Evolutionary conservation across 495 filamentous ascomycete genomes (phyloP).

Genomic region (Neurospora sp.): DNA sequence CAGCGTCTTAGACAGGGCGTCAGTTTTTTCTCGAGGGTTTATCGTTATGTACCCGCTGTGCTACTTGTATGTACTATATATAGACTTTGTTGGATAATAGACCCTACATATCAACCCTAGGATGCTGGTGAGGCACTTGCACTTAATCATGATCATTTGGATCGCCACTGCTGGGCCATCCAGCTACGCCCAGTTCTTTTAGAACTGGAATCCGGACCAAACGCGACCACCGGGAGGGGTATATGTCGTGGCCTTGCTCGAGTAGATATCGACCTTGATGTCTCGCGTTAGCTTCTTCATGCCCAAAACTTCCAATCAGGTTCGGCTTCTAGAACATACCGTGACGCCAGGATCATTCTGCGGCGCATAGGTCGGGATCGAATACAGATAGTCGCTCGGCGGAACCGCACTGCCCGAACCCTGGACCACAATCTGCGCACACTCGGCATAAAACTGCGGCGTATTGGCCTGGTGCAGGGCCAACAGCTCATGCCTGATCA

Average conservation of each 20-base stretch:
- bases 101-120: background rate
- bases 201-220: constrained; percentile 32
- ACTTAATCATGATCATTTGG: background rate
- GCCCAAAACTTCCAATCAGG: background rate
- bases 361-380: constrained; percentile 39
- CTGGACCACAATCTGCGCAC: constrained; percentile 31
- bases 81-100: background rate
- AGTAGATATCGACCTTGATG: constrained; percentile 37
- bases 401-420: constrained; percentile 24
- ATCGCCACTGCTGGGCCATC: background rate
- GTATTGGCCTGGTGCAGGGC: constrained; percentile 31
- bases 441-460: constrained; percentile 32
- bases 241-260: constrained; percentile 35
- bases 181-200: background rate
- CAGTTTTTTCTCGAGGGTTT: background rate
- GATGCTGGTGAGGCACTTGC: background rate
- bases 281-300: background rate
- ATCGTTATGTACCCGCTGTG: background rate
- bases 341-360: constrained; percentile 40
- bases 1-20: background rate
- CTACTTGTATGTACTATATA: background rate
- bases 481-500: constrained; percentile 33
- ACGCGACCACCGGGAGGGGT: constrained; percentile 39
- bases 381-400: constrained; percentile 24
- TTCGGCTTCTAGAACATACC: constrained; percentile 15